phyloP scores from a whole-genome alignment of 2,329 filamentous ascomycete species.

The Penicillium sp. region DNA sequence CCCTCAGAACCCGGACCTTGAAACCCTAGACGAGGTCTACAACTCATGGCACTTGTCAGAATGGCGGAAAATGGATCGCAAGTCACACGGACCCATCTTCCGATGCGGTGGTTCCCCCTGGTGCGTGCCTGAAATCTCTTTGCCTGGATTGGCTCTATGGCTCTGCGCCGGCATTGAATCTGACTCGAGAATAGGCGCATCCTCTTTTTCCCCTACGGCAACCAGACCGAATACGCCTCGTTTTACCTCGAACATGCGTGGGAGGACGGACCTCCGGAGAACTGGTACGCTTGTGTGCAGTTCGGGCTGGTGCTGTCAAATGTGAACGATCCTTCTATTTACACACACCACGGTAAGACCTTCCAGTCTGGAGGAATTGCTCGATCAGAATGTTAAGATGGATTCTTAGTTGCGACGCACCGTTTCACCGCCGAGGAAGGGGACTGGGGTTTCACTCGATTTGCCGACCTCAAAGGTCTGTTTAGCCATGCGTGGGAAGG shows the following conservation, averaged over 20 bases:
- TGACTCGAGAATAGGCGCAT: slow-evolving; percentile 66
- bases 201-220: slow-evolving; percentile 91
- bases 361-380: not conserved
- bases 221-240: slow-evolving; percentile 88
- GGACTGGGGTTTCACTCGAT: slow-evolving; percentile 98
- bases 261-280: slow-evolving; percentile 71
- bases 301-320: slow-evolving; percentile 95
- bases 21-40: slow-evolving; percentile 70
- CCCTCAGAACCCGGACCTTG: slow-evolving; percentile 72
- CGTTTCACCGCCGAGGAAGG: slow-evolving; percentile 95
- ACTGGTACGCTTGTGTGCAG: slow-evolving; percentile 96
- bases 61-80: slow-evolving; percentile 73
- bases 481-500: slow-evolving; percentile 77
- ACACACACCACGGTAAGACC: slow-evolving; percentile 63
- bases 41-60: slow-evolving; percentile 85
- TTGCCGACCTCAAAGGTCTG: slow-evolving; percentile 81
- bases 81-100: slow-evolving; percentile 85
- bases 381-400: not conserved
- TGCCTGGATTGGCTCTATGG: not conserved
- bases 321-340: slow-evolving; percentile 83
- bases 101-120: slow-evolving; percentile 84
- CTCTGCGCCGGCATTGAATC: slow-evolving; percentile 1
- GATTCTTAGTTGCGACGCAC: slow-evolving; percentile 68
- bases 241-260: slow-evolving; percentile 97
- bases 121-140: slow-evolving; percentile 48